Conservation (phyloP, 192 early-diverging fungal species). For the Backusella macrospora region DNA sequence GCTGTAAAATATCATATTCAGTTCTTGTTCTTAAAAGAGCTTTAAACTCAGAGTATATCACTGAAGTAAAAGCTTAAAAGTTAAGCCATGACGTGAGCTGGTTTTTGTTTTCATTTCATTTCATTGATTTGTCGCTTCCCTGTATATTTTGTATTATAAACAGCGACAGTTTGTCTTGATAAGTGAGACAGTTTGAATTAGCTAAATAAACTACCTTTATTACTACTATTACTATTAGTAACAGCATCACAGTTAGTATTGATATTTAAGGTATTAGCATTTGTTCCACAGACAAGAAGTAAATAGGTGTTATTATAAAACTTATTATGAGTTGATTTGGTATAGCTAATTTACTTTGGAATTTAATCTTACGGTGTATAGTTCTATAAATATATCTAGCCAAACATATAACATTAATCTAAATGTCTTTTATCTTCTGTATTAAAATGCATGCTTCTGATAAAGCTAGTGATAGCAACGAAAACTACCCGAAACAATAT, state of each 20-base stretch:
- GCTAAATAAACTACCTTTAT: no score
- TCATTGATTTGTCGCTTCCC: no score
- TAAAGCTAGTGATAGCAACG: slow-evolving; percentile 1
- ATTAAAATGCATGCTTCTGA: not conserved
- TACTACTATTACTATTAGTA: no score
- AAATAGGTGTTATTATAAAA: not conserved
- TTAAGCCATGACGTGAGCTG: no score
- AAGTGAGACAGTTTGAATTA: no score
- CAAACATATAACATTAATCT: not conserved
- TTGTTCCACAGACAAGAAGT: not conserved
- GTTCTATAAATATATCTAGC: not conserved
- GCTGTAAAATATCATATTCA: no score
- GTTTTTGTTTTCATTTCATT: no score
- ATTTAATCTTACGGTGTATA: not conserved
- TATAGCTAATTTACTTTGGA: not conserved
- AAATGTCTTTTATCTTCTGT: not conserved
- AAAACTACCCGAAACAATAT: not conserved
- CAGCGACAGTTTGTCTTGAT: no score
- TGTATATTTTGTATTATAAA: no score
- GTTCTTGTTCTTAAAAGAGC: no score
- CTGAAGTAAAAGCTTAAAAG: no score
- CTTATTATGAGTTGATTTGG: not conserved
- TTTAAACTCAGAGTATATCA: no score
- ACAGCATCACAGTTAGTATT: not conserved
- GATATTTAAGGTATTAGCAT: not conserved